phyloP scores from a whole-genome alignment of 352 stramenopile genomes.

The Globisporangium parvum region DNA sequence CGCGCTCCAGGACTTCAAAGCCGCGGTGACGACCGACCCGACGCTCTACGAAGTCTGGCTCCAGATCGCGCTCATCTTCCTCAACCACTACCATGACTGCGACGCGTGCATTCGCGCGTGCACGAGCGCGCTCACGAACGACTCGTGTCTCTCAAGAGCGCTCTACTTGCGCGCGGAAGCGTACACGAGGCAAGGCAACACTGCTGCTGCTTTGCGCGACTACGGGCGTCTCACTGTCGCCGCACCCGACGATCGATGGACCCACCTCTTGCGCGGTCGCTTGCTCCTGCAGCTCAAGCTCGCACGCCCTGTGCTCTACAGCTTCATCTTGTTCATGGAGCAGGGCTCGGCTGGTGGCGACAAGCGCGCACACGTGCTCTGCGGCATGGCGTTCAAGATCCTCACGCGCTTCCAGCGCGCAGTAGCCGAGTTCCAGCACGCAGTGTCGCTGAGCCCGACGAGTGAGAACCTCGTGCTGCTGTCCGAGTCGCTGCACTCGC shows the following conservation, averaged over 20 bases:
- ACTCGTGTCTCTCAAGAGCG: constrained; percentile 49
- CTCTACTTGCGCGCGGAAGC: constrained; percentile 67
- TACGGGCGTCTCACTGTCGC: constrained; percentile 58
- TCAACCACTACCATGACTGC: constrained; percentile 77
- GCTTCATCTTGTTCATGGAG: constrained; percentile 70
- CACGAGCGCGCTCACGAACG: constrained; percentile 52
- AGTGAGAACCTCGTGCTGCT: constrained; percentile 73
- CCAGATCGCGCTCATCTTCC: constrained; percentile 73
- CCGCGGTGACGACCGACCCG: constrained; percentile 58
- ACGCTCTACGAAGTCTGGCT: constrained; percentile 75
- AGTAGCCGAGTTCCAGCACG: constrained; percentile 57
- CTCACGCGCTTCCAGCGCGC: constrained; percentile 59
- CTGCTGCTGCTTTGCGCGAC: constrained; percentile 41
- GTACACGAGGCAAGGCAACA: constrained; percentile 56
- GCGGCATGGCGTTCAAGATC: constrained; percentile 63
- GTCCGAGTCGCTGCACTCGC: constrained; percentile 71
- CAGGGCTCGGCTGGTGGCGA: constrained; percentile 23
- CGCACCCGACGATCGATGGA: constrained; percentile 56
- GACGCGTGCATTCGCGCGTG: constrained; percentile 62
- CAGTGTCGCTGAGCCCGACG: constrained; percentile 49
- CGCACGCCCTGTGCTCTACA: constrained; percentile 55
- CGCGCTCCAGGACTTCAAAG: constrained; percentile 77
- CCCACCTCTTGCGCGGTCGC: constrained; percentile 48
- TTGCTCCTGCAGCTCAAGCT: constrained; percentile 55
- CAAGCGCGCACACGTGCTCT: constrained; percentile 45